phyloP scores from a whole-genome alignment of 2,329 filamentous ascomycete species.

The Cryphonectria nitschkei region DNA sequence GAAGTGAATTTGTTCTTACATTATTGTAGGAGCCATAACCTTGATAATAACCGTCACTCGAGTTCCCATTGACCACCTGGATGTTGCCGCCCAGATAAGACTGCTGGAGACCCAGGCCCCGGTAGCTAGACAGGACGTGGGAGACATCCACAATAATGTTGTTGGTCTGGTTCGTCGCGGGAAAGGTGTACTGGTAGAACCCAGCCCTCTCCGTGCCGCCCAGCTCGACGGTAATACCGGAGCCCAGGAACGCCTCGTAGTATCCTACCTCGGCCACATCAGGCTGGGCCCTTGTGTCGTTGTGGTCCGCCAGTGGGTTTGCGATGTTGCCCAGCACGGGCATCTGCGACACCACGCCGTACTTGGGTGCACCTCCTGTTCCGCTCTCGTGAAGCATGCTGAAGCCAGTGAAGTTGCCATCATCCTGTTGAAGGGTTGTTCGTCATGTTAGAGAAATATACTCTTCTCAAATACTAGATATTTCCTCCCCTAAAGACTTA shows the following conservation, averaged over 20 bases:
- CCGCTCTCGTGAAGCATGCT: conserved; percentile 69
- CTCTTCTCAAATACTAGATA: background rate
- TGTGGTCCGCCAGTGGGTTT: conserved; percentile 60
- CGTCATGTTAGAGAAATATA: background rate
- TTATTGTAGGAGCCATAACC: conserved; percentile 67
- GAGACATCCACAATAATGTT: conserved; percentile 67
- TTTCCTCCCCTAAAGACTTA: background rate
- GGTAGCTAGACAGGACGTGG: conserved; percentile 65
- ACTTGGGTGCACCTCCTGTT: conserved; percentile 71
- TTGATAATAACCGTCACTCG: conserved; percentile 58
- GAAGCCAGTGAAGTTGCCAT: conserved; percentile 61
- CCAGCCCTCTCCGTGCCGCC: conserved; percentile 60
- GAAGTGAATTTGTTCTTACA: conserved; percentile 39
- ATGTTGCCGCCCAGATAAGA: conserved; percentile 65
- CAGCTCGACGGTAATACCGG: conserved; percentile 61
- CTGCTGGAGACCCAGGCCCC: conserved; percentile 64
- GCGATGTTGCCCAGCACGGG: conserved; percentile 53
- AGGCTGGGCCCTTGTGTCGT: conserved; percentile 55
- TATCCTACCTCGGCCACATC: conserved; percentile 63
- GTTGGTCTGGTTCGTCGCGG: conserved; percentile 41
- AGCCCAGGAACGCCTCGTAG: conserved; percentile 56
- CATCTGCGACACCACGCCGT: conserved; percentile 66
- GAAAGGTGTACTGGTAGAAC: conserved; percentile 65
- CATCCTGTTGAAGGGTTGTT: conserved; percentile 35
- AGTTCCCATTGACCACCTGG: conserved; percentile 55